Base-by-base conservation (phyloP, 805 yeast genomes). In the Wickerhamiella vanderwaltii region DNA sequence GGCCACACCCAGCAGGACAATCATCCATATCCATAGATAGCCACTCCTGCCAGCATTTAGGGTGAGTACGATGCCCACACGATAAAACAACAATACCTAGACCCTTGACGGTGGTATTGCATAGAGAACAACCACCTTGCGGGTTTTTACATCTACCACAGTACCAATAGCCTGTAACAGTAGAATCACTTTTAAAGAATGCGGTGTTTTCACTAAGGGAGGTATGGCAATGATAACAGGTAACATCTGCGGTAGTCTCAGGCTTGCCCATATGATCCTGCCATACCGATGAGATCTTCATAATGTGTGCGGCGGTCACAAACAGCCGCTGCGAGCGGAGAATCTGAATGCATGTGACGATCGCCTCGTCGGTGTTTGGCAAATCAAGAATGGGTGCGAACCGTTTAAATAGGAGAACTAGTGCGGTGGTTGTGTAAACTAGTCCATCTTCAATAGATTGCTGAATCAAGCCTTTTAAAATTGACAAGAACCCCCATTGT, bases 41-140 rank as follows among this genome's bases (percentile, higher is more conserved):
- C 96, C 96, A 88, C 28, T 71, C 68, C 45, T 69, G 67, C 53
- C 85, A 63, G 63, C 97, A 88, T 2, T 76, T 77, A 53, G 75
- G 75, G 61, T 88, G 97, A 1, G 88, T 86, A 43, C 76, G 67
- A 59, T 88, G 97, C 0, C 95, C 96, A 64, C 97, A 88, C 19
- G 65, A 70, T 39, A 80, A 57, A 46, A 66, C 62, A 46, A 64
- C 70, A 12, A 81, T 71, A 12, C 77, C 69, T 43, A 81, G 64
- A 1, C 93, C 93, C 49, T 72, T 73, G 52, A 87, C 66, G 0
- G 94, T 84, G 53, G 72, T 79, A 47, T 78, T 69, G 58, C 96
- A 87, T 46, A 77, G 72, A 20, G 77, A 68, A 59, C 96, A 87
- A n/a, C 75, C 69, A 45, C 75, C 77, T 46, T 75, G 76, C 12